These are phyloP conservation scores for Zea luxurians DNA, from an alignment of 176 grass and related monocot species.

Conservation along the genomic window DNA sequence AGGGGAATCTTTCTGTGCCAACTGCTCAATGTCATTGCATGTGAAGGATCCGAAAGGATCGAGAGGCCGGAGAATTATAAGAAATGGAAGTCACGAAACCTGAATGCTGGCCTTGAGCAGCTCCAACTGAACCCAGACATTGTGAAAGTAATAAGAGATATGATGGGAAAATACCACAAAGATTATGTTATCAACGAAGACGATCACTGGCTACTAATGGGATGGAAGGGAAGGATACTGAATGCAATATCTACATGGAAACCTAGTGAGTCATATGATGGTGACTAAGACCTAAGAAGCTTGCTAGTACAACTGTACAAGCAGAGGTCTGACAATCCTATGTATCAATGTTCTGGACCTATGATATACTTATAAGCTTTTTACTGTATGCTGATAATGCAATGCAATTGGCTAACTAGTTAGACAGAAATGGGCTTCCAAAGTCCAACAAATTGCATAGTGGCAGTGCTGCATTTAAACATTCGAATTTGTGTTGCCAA, in stretches of 20 bases:
- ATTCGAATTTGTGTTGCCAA: not conserved
- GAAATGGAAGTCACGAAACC: conserved; percentile 30
- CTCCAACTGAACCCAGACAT: conserved; percentile 33
- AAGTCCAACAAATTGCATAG: not conserved
- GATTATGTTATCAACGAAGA: conserved; percentile 31
- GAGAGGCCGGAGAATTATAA: conserved; percentile 44
- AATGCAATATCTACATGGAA: conserved; percentile 42
- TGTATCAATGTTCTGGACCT: not conserved
- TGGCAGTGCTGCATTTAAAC: not conserved
- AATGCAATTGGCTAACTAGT: not conserved
- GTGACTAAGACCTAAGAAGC: not conserved
- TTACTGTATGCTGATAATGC: not conserved
- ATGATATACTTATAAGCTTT: not conserved
- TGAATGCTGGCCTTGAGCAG: conserved; percentile 35
- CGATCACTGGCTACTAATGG: conserved; percentile 41
- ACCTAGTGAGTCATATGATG: not conserved
- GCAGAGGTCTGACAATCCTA: not conserved
- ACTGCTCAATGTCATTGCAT: conserved; percentile 43
- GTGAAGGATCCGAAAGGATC: conserved; percentile 42
- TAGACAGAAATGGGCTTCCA: not conserved
- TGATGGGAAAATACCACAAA: conserved; percentile 32
- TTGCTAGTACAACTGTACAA: conserved; percentile 3
- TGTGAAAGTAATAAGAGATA: conserved; percentile 9
- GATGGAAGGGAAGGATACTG: conserved; percentile 46
- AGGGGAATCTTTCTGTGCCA: not conserved